phyloP scores from a whole-genome alignment of 768 basidiomycete genomes.

The Arthromyces matolae region DNA sequence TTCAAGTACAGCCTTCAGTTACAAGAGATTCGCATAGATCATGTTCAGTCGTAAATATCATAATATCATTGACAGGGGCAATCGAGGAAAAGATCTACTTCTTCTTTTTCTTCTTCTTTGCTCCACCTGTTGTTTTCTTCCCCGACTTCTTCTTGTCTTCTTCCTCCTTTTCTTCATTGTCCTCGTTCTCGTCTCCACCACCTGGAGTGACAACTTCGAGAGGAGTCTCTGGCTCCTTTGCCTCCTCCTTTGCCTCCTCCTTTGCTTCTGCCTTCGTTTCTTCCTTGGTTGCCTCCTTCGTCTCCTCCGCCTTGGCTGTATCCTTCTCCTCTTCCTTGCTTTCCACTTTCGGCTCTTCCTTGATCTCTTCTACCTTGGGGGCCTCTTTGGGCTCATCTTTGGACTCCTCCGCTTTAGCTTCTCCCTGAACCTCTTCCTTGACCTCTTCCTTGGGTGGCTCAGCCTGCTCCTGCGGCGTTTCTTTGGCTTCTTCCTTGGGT shows the following conservation, averaged over 20 bases:
- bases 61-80: no score
- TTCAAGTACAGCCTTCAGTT: no score
- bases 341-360: slow-evolving; percentile 2
- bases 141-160: slow-evolving; percentile 10
- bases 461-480: neutral
- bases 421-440: slow-evolving; percentile 5
- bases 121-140: slow-evolving; percentile 12
- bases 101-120: slow-evolving; percentile 19
- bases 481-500: slow-evolving; percentile 1
- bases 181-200: slow-evolving; percentile 12
- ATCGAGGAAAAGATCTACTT: slow-evolving; percentile 21
- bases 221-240: slow-evolving; percentile 9
- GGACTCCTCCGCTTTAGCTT: no score
- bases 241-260: neutral
- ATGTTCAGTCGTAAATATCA: no score
- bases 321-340: neutral
- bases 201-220: slow-evolving; percentile 10
- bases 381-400: neutral
- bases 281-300: slow-evolving; percentile 3
- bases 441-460: neutral
- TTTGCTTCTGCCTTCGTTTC: neutral
- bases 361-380: neutral
- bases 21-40: no score
- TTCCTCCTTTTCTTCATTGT: slow-evolving; percentile 16
- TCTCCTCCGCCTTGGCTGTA: neutral